A percentile compares a stretch with the other conserved stretches of the same genome.
Conservation (phyloP, 192 early-diverging fungal genomes). For the Coemansia sp. region DNA sequence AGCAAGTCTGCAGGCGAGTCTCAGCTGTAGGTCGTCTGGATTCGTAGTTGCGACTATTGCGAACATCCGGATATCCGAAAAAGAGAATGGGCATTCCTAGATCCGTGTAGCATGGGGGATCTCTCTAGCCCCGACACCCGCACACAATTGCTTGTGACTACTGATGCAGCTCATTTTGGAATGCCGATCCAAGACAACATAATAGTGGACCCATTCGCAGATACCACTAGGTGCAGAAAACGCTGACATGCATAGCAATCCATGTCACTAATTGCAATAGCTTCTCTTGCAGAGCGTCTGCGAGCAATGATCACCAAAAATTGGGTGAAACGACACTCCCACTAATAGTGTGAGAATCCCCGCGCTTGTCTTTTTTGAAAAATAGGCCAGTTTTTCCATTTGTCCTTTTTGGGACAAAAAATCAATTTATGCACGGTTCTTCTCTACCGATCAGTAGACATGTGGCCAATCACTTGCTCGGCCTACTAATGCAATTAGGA, state of each 20-base stretch:
- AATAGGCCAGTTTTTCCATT: neutral
- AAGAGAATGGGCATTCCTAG: neutral
- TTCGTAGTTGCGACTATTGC: neutral
- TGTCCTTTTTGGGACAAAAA: slow-evolving; percentile 1
- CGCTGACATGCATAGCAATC: neutral
- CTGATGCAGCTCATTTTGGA: neutral
- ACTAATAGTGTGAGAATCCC: neutral
- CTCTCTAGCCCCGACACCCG: neutral
- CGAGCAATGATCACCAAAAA: neutral
- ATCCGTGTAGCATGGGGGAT: neutral
- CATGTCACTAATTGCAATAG: neutral
- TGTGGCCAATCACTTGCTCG: neutral
- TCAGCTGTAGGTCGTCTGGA: neutral
- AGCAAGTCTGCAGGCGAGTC: neutral
- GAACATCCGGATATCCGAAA: neutral
- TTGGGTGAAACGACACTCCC: neutral
- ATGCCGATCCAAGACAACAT: neutral
- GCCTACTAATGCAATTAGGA: neutral
- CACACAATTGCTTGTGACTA: neutral
- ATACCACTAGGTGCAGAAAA: neutral
- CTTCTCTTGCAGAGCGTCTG: neutral
- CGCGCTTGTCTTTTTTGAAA: neutral
- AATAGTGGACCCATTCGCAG: neutral
- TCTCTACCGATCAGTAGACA: neutral
- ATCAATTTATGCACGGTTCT: neutral